These are phyloP conservation scores for Ichthyophthirius multifiliis DNA, from an alignment of 169 alveolate species.

Conservation along the genomic window DNA sequence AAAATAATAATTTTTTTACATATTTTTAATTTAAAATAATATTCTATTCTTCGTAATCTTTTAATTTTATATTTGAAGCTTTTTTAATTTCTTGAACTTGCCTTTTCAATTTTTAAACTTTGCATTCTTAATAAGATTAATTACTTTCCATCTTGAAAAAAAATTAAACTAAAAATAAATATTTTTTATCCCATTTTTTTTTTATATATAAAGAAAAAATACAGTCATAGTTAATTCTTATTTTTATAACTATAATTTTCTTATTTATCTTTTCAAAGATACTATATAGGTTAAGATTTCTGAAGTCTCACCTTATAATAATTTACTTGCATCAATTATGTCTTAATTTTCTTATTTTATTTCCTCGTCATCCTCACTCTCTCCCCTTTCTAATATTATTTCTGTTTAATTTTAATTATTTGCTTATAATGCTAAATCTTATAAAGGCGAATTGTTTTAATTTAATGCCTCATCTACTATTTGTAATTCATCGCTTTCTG, in stretches of 20 bases:
- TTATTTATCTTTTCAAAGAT: background rate
- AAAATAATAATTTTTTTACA: background rate
- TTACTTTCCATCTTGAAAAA: background rate
- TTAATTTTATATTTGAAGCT: background rate
- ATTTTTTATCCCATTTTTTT: background rate
- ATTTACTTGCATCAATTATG: background rate
- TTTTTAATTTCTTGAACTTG: background rate
- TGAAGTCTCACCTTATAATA: background rate
- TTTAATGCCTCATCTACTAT: background rate
- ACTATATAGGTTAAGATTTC: background rate
- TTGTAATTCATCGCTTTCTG: background rate
- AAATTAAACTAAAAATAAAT: background rate
- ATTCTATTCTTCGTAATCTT: background rate
- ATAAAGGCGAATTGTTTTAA: background rate
- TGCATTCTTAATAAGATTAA: background rate
- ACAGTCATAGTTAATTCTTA: background rate
- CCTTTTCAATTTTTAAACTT: background rate
- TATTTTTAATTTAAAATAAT: background rate
- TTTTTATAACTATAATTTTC: background rate
- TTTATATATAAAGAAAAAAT: too few species aligned
- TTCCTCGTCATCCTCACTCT: slow-evolving; percentile 9
- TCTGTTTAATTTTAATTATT: background rate
- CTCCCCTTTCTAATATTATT: background rate
- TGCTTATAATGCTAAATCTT: background rate
- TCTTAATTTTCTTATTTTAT: background rate